Evolutionary conservation across 768 basidiomycete genomes (phyloP).

Genomic region (Kwoniella pini): DNA sequence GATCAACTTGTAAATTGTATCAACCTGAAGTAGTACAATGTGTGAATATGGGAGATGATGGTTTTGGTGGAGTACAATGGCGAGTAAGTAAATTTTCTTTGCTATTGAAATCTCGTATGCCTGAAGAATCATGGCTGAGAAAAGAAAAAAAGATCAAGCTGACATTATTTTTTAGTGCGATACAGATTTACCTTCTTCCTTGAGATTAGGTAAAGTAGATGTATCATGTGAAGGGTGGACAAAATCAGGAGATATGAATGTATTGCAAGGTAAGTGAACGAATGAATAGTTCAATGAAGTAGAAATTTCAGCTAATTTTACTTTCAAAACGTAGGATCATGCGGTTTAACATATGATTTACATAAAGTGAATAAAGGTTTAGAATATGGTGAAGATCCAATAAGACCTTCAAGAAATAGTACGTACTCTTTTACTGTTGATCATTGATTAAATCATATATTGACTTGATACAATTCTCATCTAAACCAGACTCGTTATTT

Average conservation of each 20-base stretch:
- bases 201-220: constrained; percentile 81
- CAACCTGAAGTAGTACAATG: constrained; percentile 85
- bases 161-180: constrained; percentile 65
- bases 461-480: too few species aligned
- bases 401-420: constrained; percentile 19
- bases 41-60: constrained; percentile 72
- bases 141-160: too few species aligned
- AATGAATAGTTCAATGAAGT: too few species aligned
- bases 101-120: too few species aligned
- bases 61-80: constrained; percentile 79
- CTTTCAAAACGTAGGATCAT: constrained; percentile 77
- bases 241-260: constrained; percentile 74
- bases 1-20: constrained; percentile 73
- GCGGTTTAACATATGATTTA: constrained; percentile 79
- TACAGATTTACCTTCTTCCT: constrained; percentile 77
- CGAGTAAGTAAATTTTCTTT: constrained; percentile 62
- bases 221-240: constrained; percentile 92
- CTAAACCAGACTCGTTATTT: constrained; percentile 17
- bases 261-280: constrained; percentile 77
- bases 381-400: constrained; percentile 32
- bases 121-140: too few species aligned
- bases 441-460: background rate
- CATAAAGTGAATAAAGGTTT: constrained; percentile 60
- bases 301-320: too few species aligned
- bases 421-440: constrained; percentile 4